Evolutionary conservation across 2,329 filamentous ascomycete genomes (phyloP).

Genomic region (Harringtonia lauricola): DNA sequence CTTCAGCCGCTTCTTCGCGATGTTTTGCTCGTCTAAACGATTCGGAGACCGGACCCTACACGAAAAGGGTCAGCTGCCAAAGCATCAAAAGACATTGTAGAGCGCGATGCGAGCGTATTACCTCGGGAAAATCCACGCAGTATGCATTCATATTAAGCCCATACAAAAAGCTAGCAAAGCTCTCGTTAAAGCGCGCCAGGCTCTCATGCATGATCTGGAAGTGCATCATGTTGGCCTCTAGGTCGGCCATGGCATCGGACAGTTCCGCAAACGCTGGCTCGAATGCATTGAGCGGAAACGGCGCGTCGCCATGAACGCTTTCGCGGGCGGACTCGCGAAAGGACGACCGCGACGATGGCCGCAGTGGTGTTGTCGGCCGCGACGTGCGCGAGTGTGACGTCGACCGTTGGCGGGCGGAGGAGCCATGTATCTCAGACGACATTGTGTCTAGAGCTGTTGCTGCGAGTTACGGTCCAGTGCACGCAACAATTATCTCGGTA

Average conservation of each 20-base stretch:
- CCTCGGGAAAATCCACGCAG: slow-evolving; percentile 95
- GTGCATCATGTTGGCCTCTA: slow-evolving; percentile 96
- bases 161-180: slow-evolving; percentile 90
- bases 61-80: neutral
- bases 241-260: slow-evolving; percentile 84
- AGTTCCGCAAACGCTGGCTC: slow-evolving; percentile 91
- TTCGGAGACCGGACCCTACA: slow-evolving; percentile 67
- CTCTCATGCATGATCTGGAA: slow-evolving; percentile 96
- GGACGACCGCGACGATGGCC: slow-evolving; percentile 80
- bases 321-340: slow-evolving; percentile 65
- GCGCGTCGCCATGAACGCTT: slow-evolving; percentile 37
- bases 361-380: slow-evolving; percentile 82
- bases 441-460: neutral
- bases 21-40: slow-evolving; percentile 63
- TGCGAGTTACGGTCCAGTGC: slow-evolving; percentile 2
- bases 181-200: slow-evolving; percentile 84
- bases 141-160: slow-evolving; percentile 99
- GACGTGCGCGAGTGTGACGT: slow-evolving; percentile 54
- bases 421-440: slow-evolving; percentile 3
- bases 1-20: slow-evolving; percentile 30
- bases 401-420: slow-evolving; percentile 28
- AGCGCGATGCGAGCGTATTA: slow-evolving; percentile 26
- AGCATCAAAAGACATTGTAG: neutral
- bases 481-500: too few species aligned
- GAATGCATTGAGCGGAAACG: slow-evolving; percentile 67